These are phyloP conservation scores for Sporothrix euskadiensis DNA, from an alignment of 2,329 filamentous ascomycete species.

Conservation along the genomic window DNA sequence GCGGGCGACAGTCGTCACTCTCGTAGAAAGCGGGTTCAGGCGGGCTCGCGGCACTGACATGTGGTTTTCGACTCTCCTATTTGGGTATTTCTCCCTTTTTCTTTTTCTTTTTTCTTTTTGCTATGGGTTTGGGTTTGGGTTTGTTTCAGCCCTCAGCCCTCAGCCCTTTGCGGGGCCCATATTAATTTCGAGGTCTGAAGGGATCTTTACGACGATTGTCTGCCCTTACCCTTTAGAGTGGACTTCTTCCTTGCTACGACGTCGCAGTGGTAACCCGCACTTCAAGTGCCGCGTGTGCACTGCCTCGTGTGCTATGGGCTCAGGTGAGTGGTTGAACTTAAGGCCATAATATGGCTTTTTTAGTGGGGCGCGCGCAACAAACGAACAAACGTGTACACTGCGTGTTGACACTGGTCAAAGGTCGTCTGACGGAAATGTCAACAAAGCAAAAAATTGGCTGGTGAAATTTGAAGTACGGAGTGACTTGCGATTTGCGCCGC, in stretches of 20 bases:
- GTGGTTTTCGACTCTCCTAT: background rate
- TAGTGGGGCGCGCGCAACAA: no score
- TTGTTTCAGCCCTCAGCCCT: slow-evolving; percentile 21
- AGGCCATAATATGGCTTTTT: no score
- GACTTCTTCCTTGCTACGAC: background rate
- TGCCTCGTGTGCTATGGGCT: background rate
- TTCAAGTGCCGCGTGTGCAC: background rate
- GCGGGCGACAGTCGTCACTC: background rate
- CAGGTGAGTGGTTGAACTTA: no score
- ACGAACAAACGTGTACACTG: no score
- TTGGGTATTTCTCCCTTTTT: background rate
- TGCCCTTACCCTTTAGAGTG: background rate
- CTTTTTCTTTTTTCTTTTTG: background rate
- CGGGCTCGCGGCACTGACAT: background rate
- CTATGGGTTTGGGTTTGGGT: background rate
- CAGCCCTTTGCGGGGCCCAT: slow-evolving; percentile 17
- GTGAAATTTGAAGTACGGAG: no score
- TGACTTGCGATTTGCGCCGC: no score
- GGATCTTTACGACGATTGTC: background rate
- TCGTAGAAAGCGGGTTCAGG: background rate
- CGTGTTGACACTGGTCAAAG: no score
- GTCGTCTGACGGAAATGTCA: no score
- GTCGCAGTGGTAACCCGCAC: background rate
- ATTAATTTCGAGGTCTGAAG: background rate
- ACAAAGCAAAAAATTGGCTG: no score